Percentiles rank a stretch among this genome's conserved stretches.
Conservation (phyloP, 1,284 basidiomycete genomes). For the Fomitopsis palustris region DNA sequence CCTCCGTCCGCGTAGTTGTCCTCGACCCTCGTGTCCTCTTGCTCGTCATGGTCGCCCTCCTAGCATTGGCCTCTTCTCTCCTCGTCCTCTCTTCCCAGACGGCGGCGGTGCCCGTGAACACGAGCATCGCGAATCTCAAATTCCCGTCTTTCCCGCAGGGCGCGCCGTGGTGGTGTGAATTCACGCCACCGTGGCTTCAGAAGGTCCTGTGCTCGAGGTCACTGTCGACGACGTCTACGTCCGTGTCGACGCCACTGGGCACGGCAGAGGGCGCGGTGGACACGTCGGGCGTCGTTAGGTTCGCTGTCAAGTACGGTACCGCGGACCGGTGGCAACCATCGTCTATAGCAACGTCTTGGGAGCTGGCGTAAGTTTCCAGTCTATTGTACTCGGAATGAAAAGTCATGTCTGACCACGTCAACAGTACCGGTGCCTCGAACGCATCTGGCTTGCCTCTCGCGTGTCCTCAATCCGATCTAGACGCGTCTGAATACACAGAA, state of each 20-base stretch:
- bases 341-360: slow-evolving; percentile 49
- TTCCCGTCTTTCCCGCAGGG: slow-evolving; percentile 26
- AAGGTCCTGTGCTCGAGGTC: slow-evolving; percentile 32
- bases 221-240: slow-evolving; percentile 16
- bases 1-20: slow-evolving; percentile 7
- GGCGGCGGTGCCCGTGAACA: slow-evolving; percentile 22
- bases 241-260: slow-evolving; percentile 48
- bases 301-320: slow-evolving; percentile 61
- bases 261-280: slow-evolving; percentile 50
- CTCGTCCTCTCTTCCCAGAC: slow-evolving; percentile 29
- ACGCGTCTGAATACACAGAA: slow-evolving; percentile 53
- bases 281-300: slow-evolving; percentile 46
- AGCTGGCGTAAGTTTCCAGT: slow-evolving; percentile 51
- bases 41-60: slow-evolving; percentile 35
- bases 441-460: slow-evolving; percentile 56
- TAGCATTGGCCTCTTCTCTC: slow-evolving; percentile 32
- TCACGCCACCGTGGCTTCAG: slow-evolving; percentile 40
- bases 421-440: slow-evolving; percentile 50
- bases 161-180: slow-evolving; percentile 37
- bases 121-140: slow-evolving; percentile 3
- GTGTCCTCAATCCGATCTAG: slow-evolving; percentile 61
- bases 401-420: slow-evolving; percentile 4
- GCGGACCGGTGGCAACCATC: slow-evolving; percentile 61
- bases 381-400: not conserved
- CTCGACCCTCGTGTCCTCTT: slow-evolving; percentile 11